Base-by-base conservation (phyloP, 441 rosid genomes). In the Melastoma candidum region DNA sequence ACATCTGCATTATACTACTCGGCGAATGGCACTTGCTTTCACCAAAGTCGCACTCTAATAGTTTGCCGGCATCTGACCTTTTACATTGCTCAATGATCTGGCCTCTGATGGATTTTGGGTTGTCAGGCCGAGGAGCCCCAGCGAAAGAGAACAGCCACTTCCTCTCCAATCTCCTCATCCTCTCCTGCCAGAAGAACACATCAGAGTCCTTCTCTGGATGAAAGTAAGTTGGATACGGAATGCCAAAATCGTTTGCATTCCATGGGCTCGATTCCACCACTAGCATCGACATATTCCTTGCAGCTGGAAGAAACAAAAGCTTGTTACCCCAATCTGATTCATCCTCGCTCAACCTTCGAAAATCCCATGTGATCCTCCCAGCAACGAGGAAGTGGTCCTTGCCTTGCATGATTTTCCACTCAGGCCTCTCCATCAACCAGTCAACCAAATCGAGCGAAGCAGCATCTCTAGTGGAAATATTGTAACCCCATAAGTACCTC, bases 1-100 rank as follows among this genome's bases (percentile, higher is more conserved):
- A 85, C 95, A 78, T 88, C 74, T 78, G 82, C 97, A 78, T 92
- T 60, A 87, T 82, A 61, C 94, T 92, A 75, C 95, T 87, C 0
- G 50, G 50, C 1, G 11, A 48, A 17, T 14, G 50, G 26, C 50
- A 48, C 41, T 36, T 36, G 41, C 41, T 36, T 36, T 36, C 41
- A 36, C 41, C 41, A 4, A 36, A 36, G 41, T 36, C 41, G 7
- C 41, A 36, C 41, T 36, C 41, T 36, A 36, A 36, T 36, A 36
- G 8, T 36, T 36, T 36, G 41, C 41, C 41, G 8, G 7, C 7
- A 4, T 4, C 7, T 36, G 6, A 36, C 41, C 8, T 36, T 9
- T 36, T 36, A 36, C 41, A 36, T 36, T 36, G 41, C 1, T 36
- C 7, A 9, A 36, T 48, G 51, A 48, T 48, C 29, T 2, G 12